These are phyloP conservation scores for Rhizopus stolonifer DNA, from an alignment of 371 early-diverging fungal genomes.

Conservation along the genomic window DNA sequence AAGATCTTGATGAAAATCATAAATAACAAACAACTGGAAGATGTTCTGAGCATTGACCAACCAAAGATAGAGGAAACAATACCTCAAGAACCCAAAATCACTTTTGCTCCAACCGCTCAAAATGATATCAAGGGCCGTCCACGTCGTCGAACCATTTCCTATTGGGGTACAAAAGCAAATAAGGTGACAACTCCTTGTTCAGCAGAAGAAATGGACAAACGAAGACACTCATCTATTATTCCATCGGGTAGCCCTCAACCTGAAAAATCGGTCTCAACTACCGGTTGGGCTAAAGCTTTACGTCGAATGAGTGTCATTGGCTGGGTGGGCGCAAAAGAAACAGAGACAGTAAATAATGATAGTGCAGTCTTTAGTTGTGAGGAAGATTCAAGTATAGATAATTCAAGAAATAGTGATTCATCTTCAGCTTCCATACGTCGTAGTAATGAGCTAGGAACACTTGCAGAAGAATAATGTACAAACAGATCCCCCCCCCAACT, in stretches of 20 bases:
- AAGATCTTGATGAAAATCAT: conserved; percentile 53
- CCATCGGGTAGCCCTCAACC: conserved; percentile 10
- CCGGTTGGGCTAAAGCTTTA: conserved; percentile 47
- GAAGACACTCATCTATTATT: conserved; percentile 21
- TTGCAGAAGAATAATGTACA: conserved; percentile 36
- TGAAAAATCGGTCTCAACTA: conserved; percentile 21
- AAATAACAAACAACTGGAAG: conserved; percentile 45
- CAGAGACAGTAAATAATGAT: neutral
- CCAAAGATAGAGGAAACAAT: conserved; percentile 24
- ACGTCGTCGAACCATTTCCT: conserved; percentile 51
- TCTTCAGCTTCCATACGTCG: conserved; percentile 37
- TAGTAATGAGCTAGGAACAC: conserved; percentile 45
- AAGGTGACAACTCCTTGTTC: conserved; percentile 1
- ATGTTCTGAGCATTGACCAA: conserved; percentile 51
- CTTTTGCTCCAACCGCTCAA: neutral
- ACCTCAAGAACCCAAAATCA: conserved; percentile 1
- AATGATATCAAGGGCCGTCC: conserved; percentile 15
- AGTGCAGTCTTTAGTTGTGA: conserved; percentile 12
- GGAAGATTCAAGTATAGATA: conserved; percentile 10
- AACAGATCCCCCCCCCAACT: neutral
- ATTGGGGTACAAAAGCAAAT: conserved; percentile 38
- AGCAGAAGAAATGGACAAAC: conserved; percentile 3
- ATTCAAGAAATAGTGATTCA: conserved; percentile 14
- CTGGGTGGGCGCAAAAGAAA: conserved; percentile 29
- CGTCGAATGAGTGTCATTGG: conserved; percentile 50